phyloP scores from a whole-genome alignment of 2,329 filamentous ascomycete genomes.

The Epichloe aotearoae region DNA sequence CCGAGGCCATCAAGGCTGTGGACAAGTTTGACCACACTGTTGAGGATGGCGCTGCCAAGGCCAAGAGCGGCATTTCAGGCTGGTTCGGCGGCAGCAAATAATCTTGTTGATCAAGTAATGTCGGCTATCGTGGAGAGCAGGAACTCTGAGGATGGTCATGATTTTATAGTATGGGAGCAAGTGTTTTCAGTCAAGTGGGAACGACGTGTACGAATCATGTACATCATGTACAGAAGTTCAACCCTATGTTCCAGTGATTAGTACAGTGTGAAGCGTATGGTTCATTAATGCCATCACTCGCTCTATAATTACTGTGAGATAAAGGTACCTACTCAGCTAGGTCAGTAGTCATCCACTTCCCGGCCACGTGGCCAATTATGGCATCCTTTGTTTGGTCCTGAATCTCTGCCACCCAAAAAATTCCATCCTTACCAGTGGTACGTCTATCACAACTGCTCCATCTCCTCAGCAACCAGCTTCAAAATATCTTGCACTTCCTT shows the following conservation, averaged over 20 bases:
- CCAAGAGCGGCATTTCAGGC: slow-evolving; percentile 69
- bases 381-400: no score
- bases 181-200: background rate
- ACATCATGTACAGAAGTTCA: background rate
- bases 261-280: background rate
- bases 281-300: background rate
- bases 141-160: background rate
- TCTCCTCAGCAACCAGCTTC: slow-evolving; percentile 53
- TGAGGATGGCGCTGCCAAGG: slow-evolving; percentile 63
- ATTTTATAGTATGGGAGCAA: background rate
- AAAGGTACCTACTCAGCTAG: background rate
- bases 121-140: background rate
- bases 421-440: no score
- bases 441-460: slow-evolving; percentile 13
- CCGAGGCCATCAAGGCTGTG: slow-evolving; percentile 56
- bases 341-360: no score
- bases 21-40: slow-evolving; percentile 76
- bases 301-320: background rate
- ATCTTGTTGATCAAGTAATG: background rate
- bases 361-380: no score
- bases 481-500: slow-evolving; percentile 70
- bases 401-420: no score
- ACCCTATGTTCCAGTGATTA: background rate
- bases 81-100: slow-evolving; percentile 67
- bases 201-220: background rate